phyloP scores from a whole-genome alignment of 2,329 filamentous ascomycete genomes.

The Penicillium expansum region DNA sequence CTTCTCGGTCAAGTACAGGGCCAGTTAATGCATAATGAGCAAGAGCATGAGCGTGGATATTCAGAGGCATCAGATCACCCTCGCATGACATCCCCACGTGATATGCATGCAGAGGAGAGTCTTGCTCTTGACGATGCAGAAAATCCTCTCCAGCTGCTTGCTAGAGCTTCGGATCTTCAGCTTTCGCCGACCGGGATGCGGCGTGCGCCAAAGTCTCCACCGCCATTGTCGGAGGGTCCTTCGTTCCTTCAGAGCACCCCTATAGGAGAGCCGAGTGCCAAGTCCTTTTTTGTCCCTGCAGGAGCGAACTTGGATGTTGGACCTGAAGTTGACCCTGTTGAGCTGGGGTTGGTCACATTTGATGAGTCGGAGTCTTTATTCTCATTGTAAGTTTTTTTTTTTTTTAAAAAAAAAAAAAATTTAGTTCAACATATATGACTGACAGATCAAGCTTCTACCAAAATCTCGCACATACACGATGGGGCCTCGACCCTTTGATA shows the following conservation, averaged over 20 bases:
- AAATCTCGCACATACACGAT: constrained; percentile 68
- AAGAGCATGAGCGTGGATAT: constrained; percentile 28
- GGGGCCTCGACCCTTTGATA: constrained; percentile 67
- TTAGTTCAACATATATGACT: background rate
- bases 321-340: constrained; percentile 64
- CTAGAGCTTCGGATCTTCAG: constrained; percentile 67
- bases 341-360: constrained; percentile 65
- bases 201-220: constrained; percentile 24
- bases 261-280: constrained; percentile 38
- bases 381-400: constrained; percentile 55
- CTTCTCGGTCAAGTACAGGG: constrained; percentile 51
- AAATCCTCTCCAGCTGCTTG: constrained; percentile 70
- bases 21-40: constrained; percentile 32
- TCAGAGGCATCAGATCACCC: constrained; percentile 32
- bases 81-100: constrained; percentile 24
- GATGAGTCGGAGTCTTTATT: constrained; percentile 65
- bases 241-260: constrained; percentile 24
- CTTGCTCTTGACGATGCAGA: constrained; percentile 69
- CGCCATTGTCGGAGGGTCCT: constrained; percentile 38
- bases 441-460: constrained; percentile 58
- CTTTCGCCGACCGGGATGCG: constrained; percentile 44
- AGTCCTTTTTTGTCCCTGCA: constrained; percentile 65
- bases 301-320: constrained; percentile 63
- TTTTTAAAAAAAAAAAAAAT: too few relatives aligned
- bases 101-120: constrained; percentile 46